Conservation (phyloP, 768 basidiomycete genomes). For the Polyporus arcularius region DNA sequence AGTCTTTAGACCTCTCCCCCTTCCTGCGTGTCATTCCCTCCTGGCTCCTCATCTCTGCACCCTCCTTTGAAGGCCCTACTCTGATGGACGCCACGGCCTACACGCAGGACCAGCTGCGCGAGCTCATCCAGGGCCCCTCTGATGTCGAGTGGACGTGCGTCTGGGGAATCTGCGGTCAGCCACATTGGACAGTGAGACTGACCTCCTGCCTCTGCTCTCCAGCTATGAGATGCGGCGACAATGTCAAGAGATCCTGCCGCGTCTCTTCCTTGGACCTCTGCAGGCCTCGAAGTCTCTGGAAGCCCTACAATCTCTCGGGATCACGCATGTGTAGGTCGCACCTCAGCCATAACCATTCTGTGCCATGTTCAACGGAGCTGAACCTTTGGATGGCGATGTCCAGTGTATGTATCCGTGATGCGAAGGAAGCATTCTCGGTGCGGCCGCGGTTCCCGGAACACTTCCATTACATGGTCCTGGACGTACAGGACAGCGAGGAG, state of each 20-base stretch:
- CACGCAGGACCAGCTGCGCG: constrained; percentile 44
- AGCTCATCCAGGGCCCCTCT: constrained; percentile 74
- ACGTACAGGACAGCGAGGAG: constrained; percentile 91
- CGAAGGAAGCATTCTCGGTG: constrained; percentile 89
- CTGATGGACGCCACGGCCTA: constrained; percentile 2
- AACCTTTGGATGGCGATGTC: not conserved
- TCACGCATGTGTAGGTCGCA: constrained; percentile 76
- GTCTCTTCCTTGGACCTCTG: constrained; percentile 83
- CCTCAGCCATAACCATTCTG: not conserved
- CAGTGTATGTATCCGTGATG: constrained; percentile 88
- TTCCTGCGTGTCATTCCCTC: not conserved
- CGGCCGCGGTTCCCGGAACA: constrained; percentile 79
- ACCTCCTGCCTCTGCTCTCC: not conserved
- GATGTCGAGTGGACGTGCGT: constrained; percentile 84
- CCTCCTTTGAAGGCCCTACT: not conserved
- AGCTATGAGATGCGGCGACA: constrained; percentile 97
- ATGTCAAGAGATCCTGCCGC: constrained; percentile 88
- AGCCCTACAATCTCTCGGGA: constrained; percentile 58
- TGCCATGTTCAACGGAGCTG: not conserved
- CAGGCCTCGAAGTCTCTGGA: constrained; percentile 84
- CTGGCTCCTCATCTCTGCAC: not conserved
- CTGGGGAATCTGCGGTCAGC: not conserved
- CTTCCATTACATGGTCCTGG: constrained; percentile 77
- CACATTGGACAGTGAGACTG: not conserved
- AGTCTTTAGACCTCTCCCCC: not conserved